phyloP scores from a whole-genome alignment of 768 basidiomycete genomes.

The Mycena sanguinolenta region DNA sequence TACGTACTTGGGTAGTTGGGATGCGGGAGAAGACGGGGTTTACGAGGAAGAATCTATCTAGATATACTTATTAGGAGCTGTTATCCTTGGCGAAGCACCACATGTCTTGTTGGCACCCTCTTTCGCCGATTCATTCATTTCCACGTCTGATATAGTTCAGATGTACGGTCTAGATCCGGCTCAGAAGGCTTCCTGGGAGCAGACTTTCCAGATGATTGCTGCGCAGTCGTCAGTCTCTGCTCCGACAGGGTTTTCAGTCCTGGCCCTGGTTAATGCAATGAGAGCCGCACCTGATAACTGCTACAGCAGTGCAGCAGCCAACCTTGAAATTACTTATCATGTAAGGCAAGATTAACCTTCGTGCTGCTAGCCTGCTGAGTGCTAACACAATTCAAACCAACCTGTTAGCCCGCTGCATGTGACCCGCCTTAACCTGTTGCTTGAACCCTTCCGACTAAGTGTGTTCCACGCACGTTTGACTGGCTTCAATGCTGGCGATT shows the following conservation, averaged over 20 bases:
- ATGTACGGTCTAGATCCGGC: slow-evolving; percentile 1
- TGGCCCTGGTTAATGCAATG: neutral
- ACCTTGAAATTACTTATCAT: no score
- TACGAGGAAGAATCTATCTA: neutral
- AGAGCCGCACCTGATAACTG: neutral
- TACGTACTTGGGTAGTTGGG: neutral
- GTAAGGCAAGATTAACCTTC: no score
- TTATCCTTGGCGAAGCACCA: slow-evolving; percentile 1
- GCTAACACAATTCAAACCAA: no score
- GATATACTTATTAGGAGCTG: neutral
- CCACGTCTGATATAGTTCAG: slow-evolving; percentile 3
- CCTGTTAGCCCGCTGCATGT: no score
- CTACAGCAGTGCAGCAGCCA: neutral
- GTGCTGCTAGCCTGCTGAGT: no score
- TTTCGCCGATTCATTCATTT: neutral
- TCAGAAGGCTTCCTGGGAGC: neutral
- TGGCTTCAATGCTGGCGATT: no score
- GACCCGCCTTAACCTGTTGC: no score
- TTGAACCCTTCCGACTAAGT: no score
- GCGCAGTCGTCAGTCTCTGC: neutral
- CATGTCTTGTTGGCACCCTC: neutral
- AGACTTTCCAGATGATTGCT: neutral
- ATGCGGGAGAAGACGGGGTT: neutral
- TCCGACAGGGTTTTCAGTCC: neutral
- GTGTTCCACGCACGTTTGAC: no score